phyloP scores from a whole-genome alignment of 2,329 filamentous ascomycete genomes.

The Fusarium sp. region DNA sequence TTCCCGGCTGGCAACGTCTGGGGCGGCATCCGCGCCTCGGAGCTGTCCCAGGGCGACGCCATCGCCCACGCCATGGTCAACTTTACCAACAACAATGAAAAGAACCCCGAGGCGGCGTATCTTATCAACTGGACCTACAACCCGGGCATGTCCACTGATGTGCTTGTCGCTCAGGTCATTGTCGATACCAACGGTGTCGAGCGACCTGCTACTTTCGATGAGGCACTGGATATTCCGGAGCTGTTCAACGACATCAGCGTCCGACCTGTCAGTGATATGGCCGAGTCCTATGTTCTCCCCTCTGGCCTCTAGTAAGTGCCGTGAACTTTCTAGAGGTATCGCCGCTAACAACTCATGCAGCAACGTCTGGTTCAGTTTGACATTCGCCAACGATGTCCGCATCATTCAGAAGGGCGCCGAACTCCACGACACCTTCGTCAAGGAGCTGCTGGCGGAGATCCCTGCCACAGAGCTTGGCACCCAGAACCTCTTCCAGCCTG shows the following conservation, averaged over 20 bases:
- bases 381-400: constrained; percentile 39
- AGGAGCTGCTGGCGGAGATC: constrained; percentile 41
- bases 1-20: constrained; percentile 8
- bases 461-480: constrained; percentile 41
- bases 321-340: too few relatives aligned
- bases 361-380: constrained; percentile 34
- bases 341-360: neutral
- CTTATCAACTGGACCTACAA: constrained; percentile 37
- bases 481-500: constrained; percentile 48
- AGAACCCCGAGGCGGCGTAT: constrained; percentile 31
- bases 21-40: constrained; percentile 25
- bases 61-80: constrained; percentile 29
- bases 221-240: constrained; percentile 33
- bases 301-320: constrained; percentile 38
- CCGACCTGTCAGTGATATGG: constrained; percentile 21
- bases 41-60: constrained; percentile 19
- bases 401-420: constrained; percentile 46
- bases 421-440: constrained; percentile 42
- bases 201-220: constrained; percentile 39
- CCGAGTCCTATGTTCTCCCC: constrained; percentile 13
- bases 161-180: constrained; percentile 31
- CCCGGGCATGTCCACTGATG: constrained; percentile 18
- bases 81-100: constrained; percentile 29
- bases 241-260: constrained; percentile 31
- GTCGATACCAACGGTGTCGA: constrained; percentile 30